phyloP scores from a whole-genome alignment of 225 moss, liverwort and hornwort genomes.

The Bryum argenteum region DNA sequence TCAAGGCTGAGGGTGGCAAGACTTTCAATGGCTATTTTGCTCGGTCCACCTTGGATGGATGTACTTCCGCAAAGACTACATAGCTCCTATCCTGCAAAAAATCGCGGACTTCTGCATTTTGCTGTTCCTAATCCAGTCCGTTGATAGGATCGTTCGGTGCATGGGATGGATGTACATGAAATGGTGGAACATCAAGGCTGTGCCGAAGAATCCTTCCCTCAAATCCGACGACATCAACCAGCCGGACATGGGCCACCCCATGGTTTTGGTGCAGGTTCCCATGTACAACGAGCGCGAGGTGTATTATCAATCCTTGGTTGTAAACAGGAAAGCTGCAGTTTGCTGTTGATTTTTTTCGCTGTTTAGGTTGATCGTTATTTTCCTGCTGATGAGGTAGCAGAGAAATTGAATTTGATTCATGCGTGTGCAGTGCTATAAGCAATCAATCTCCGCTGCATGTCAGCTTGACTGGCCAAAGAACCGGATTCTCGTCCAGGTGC shows the following conservation, averaged over 20 bases:
- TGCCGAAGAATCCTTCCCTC: background rate
- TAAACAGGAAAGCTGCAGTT: too few species aligned
- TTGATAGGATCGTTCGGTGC: background rate
- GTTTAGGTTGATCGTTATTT: background rate
- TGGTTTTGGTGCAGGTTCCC: background rate
- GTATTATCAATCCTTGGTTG: too few species aligned
- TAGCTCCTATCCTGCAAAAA: background rate
- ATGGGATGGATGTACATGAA: background rate
- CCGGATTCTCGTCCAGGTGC: background rate
- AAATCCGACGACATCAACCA: background rate
- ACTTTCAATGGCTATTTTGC: background rate
- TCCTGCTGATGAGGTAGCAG: background rate
- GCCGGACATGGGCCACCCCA: background rate
- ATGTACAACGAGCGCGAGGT: conserved; percentile 1
- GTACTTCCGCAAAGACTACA: background rate
- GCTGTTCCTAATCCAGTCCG: background rate
- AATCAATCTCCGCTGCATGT: background rate
- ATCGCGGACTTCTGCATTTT: background rate
- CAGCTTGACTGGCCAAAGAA: background rate
- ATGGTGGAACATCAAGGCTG: background rate
- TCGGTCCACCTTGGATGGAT: background rate
- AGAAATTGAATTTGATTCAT: background rate
- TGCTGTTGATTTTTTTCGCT: background rate
- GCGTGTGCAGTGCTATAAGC: background rate
- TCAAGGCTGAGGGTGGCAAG: background rate